These are phyloP conservation scores for Straminergon stramineum DNA, from an alignment of 225 moss, liverwort and hornwort species.

Conservation along the genomic window DNA sequence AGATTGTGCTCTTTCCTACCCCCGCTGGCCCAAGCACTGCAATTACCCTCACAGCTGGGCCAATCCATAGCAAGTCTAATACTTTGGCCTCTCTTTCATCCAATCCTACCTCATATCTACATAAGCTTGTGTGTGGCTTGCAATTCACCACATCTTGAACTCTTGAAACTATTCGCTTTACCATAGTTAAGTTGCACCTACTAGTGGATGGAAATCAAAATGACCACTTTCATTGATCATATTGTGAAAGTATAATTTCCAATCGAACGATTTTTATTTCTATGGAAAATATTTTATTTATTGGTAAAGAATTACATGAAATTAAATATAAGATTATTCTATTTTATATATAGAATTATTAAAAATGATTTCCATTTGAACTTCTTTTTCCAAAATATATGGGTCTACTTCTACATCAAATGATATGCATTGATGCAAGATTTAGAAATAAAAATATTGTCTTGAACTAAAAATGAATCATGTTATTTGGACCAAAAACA, in stretches of 20 bases:
- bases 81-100: background rate
- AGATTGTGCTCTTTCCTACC: background rate
- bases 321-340: accelerated
- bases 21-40: background rate
- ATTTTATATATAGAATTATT: background rate
- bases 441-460: background rate
- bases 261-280: background rate
- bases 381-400: no score
- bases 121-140: background rate
- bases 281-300: background rate
- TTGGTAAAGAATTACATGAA: background rate
- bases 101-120: background rate
- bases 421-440: background rate
- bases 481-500: background rate
- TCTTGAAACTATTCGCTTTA: background rate
- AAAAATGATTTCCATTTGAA: background rate
- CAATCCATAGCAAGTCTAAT: background rate
- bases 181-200: background rate
- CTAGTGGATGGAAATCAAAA: background rate
- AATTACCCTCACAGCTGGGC: background rate
- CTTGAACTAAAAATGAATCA: background rate
- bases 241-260: background rate
- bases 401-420: background rate
- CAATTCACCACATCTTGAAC: background rate
- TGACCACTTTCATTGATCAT: background rate